A percentile compares a stretch with the other conserved stretches of the same genome.
These are phyloP conservation scores for Aquilaria yunnanensis DNA, from an alignment of 345 rosid species.

Conservation along the genomic window DNA sequence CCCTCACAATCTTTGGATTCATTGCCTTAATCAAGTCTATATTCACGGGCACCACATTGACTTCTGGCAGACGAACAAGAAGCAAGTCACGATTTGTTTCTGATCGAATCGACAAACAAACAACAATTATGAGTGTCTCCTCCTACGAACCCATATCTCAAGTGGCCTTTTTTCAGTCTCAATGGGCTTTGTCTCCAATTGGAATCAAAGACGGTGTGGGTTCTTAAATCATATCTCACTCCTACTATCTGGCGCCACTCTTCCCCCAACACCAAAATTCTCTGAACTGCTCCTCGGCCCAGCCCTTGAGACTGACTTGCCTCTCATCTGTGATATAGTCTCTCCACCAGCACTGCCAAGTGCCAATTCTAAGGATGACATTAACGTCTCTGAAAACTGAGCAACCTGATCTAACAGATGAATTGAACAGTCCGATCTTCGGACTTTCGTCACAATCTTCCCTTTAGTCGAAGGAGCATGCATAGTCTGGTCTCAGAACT, in stretches of 20 bases:
- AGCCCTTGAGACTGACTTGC: constrained; percentile 80
- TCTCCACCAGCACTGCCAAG: constrained; percentile 9
- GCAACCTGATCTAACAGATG: constrained; percentile 41
- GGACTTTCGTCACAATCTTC: constrained; percentile 67
- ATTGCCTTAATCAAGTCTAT: too few relatives aligned
- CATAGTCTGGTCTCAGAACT: constrained; percentile 31
- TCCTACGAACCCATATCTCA: too few relatives aligned
- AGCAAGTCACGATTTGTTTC: too few relatives aligned
- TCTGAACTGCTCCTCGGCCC: constrained; percentile 28
- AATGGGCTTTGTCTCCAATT: too few relatives aligned
- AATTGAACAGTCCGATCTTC: constrained; percentile 77
- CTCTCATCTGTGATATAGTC: constrained; percentile 50
- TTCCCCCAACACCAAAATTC: constrained; percentile 20
- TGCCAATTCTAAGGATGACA: constrained; percentile 20
- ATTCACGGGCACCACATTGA: too few relatives aligned
- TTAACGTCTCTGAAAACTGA: constrained; percentile 28
- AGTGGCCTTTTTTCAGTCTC: too few relatives aligned
- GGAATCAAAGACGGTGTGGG: too few relatives aligned
- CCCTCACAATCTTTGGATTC: too few relatives aligned
- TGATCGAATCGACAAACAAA: too few relatives aligned
- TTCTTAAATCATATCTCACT: constrained; percentile 13
- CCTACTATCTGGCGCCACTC: constrained; percentile 17
- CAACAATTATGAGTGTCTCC: too few relatives aligned
- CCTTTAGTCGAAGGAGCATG: constrained; percentile 37
- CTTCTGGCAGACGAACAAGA: too few relatives aligned